Evolutionary conservation across 768 basidiomycete genomes (phyloP).

Genomic region (Leccinellum albellum): DNA sequence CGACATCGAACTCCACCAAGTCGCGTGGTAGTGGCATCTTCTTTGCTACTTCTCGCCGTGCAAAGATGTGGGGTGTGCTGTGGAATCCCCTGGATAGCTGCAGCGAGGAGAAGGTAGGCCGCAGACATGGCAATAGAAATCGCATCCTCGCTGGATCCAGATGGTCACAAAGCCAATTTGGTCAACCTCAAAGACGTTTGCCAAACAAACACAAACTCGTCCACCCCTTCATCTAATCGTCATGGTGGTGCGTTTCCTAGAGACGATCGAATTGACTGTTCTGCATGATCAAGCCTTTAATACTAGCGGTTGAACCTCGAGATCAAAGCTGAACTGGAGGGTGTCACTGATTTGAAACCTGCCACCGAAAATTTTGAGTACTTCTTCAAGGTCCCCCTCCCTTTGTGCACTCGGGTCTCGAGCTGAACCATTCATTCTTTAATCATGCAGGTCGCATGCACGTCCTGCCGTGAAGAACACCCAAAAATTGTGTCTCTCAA

Average conservation of each 20-base stretch:
- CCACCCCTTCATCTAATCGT: constrained; percentile 1
- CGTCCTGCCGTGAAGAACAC: constrained; percentile 72
- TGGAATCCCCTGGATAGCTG: constrained; percentile 22
- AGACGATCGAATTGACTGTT: not conserved
- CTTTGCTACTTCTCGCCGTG: constrained; percentile 18
- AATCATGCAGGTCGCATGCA: constrained; percentile 63
- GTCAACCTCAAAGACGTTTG: not conserved
- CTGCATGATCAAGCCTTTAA: not conserved
- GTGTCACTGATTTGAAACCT: constrained; percentile 67
- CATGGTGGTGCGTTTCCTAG: constrained; percentile 50
- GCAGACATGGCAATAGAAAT: constrained; percentile 16
- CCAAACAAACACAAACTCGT: constrained; percentile 27
- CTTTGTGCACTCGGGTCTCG: not conserved
- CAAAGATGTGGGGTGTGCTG: constrained; percentile 17
- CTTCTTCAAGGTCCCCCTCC: constrained; percentile 63
- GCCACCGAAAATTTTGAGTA: constrained; percentile 69
- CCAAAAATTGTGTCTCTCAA: constrained; percentile 71
- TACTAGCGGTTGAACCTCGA: constrained; percentile 56
- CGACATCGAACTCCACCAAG: constrained; percentile 32
- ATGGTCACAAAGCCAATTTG: not conserved
- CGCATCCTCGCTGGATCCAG: constrained; percentile 14
- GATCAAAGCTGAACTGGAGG: constrained; percentile 78
- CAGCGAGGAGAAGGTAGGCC: constrained; percentile 5
- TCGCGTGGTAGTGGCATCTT: constrained; percentile 39
- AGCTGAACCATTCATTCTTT: not conserved